Evolutionary conservation across 192 early-diverging fungal species (phyloP).

Genomic region (Coemansia sp.): DNA sequence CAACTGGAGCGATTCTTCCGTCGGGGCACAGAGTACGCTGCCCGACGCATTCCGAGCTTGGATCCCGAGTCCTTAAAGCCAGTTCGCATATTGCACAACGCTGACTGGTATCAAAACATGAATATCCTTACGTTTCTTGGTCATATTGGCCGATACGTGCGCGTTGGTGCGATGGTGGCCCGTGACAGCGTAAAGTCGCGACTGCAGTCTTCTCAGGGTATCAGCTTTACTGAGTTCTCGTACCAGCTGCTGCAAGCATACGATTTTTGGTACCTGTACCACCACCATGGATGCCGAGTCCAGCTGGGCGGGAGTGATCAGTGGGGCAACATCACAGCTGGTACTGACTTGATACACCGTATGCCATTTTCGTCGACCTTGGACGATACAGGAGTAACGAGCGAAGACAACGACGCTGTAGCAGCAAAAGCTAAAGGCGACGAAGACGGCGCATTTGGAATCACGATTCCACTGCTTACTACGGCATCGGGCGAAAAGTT

Average conservation of each 20-base stretch:
- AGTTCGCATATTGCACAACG: constrained; percentile 76
- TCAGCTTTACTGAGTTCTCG: constrained; percentile 95
- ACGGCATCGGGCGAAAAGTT: constrained; percentile 93
- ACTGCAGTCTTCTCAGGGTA: constrained; percentile 77
- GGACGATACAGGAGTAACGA: not conserved
- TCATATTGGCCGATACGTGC: constrained; percentile 74
- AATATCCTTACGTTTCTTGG: constrained; percentile 76
- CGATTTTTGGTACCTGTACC: constrained; percentile 87
- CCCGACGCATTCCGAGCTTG: constrained; percentile 27
- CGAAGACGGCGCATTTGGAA: constrained; percentile 63
- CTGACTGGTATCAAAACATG: constrained; percentile 77
- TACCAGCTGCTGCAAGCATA: constrained; percentile 96
- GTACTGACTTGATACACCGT: constrained; percentile 86
- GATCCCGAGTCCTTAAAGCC: constrained; percentile 46
- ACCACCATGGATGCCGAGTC: constrained; percentile 46
- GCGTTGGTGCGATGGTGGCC: constrained; percentile 84
- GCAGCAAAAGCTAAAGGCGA: constrained; percentile 23
- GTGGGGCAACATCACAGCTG: constrained; percentile 97
- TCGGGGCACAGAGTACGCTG: constrained; percentile 57
- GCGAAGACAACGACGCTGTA: constrained; percentile 14
- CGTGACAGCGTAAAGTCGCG: constrained; percentile 88
- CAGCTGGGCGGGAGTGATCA: constrained; percentile 95
- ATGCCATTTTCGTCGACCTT: constrained; percentile 39
- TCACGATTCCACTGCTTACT: constrained; percentile 87
- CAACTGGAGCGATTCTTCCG: constrained; percentile 77